Percentiles rank a stretch among this genome's conserved stretches.
Conservation (phyloP, 805 yeast genomes). For the Wickerhamiella spandovensis region DNA sequence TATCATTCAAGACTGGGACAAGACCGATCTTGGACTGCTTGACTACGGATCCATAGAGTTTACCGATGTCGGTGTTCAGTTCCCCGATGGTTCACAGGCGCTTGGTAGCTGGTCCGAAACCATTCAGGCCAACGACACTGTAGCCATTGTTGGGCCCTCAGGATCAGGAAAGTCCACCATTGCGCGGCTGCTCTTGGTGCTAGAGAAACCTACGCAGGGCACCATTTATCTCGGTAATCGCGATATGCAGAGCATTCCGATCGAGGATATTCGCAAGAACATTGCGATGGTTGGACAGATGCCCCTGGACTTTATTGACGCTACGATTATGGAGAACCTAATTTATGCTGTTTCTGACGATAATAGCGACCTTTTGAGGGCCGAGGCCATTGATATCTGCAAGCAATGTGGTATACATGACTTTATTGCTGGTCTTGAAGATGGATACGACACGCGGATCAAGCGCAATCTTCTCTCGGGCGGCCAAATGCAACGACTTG, state of each 20-base stretch:
- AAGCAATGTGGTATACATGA: slow-evolving; percentile 40
- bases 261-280: slow-evolving; percentile 35
- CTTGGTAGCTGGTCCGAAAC: slow-evolving; percentile 33
- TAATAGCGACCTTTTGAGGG: not conserved
- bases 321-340: slow-evolving; percentile 58
- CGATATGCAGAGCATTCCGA: slow-evolving; percentile 35
- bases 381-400: slow-evolving; percentile 22
- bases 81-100: slow-evolving; percentile 18
- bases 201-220: slow-evolving; percentile 33
- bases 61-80: slow-evolving; percentile 4
- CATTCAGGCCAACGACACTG: slow-evolving; percentile 34
- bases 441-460: slow-evolving; percentile 46
- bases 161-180: slow-evolving; percentile 90
- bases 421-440: slow-evolving; percentile 35
- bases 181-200: slow-evolving; percentile 38
- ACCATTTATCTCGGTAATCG: slow-evolving; percentile 32
- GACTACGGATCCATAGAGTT: slow-evolving; percentile 8
- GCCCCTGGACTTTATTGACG: slow-evolving; percentile 52
- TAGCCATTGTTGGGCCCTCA: slow-evolving; percentile 71
- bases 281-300: slow-evolving; percentile 67
- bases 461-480: slow-evolving; percentile 53
- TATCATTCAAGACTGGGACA: not conserved
- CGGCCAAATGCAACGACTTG: slow-evolving; percentile 79
- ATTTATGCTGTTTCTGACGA: slow-evolving; percentile 9
- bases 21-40: not conserved